phyloP scores from a whole-genome alignment of 192 early-diverging fungal genomes.

The Backusella mclennaniae region DNA sequence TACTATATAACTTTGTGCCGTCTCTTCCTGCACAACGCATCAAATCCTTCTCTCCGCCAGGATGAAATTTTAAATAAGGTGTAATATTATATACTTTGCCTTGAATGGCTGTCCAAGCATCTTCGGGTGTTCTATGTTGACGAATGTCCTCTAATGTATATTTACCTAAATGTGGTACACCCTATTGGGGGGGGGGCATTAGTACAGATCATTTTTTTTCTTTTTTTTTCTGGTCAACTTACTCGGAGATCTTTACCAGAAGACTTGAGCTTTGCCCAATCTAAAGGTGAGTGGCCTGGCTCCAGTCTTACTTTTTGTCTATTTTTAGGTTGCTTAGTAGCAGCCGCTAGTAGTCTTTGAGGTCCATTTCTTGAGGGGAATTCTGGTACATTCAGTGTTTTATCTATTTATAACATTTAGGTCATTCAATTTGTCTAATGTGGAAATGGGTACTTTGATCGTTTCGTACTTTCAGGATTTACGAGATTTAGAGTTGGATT shows the following conservation, averaged over 20 bases:
- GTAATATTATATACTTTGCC: slow-evolving; percentile 95
- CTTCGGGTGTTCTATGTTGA: slow-evolving; percentile 70
- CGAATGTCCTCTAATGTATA: slow-evolving; percentile 75
- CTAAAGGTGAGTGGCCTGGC: slow-evolving; percentile 86
- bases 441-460: background rate
- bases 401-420: slow-evolving; percentile 5
- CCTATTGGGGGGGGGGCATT: slow-evolving; percentile 29
- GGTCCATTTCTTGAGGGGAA: slow-evolving; percentile 39
- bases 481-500: background rate
- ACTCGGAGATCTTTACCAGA: slow-evolving; percentile 74
- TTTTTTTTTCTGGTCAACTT: slow-evolving; percentile 1
- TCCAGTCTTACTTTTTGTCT: slow-evolving; percentile 79
- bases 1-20: background rate
- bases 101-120: slow-evolving; percentile 87
- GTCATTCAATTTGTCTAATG: background rate
- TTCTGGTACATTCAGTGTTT: slow-evolving; percentile 24
- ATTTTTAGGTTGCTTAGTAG: slow-evolving; percentile 32
- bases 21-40: slow-evolving; percentile 48
- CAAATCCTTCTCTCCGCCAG: slow-evolving; percentile 79
- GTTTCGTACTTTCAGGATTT: slow-evolving; percentile 5
- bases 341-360: slow-evolving; percentile 36
- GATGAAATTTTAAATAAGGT: slow-evolving; percentile 86
- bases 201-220: background rate
- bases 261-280: slow-evolving; percentile 86
- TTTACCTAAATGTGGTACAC: slow-evolving; percentile 51